Base-by-base conservation (phyloP, 2,329 filamentous ascomycete species). In the Phialemoniopsis sp. region DNA sequence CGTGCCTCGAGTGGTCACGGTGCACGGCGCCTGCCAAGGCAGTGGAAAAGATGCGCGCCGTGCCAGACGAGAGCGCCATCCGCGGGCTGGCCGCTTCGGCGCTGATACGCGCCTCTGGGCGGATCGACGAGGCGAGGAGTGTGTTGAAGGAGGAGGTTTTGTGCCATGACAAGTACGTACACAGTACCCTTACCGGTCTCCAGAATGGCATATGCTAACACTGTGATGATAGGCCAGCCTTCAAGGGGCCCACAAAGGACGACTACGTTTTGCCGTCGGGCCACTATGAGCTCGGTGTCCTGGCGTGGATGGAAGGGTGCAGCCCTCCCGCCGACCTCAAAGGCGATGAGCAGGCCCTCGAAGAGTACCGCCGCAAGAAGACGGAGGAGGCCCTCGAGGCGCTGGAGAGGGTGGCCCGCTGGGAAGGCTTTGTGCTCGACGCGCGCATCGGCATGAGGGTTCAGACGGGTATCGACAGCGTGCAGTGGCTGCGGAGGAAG, bases 241-340 rank as follows among this genome's bases (percentile, higher is more conserved):
- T 82, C 57, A 82, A 76, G 46, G 82, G 82, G 3, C 52, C 67
- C 1, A 68, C 75, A 3, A 80, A 73, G 41, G 85, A 90, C 42
- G 82, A 85, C 51, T 90, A 86, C 67, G 70, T 80, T 9, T 68
- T 76, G 7, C 87, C 91, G 0, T 79, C 82, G 1, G 89, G 86
- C 2, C 73, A 88, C 48, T 96, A 96, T 60, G 93, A 98, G 63
- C 79, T 93, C 68, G 89, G 82, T 0, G 88, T 86, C 8, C 79
- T 87, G 39, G 68, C 83, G 2, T 98, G 91, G 90, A 72, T 76
- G 41, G 85, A 91, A 52, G 72, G 69, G 38, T 72, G 66, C 49
- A 56, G 63, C 21, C 60, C 67, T 1, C 56, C 54, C 4, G 43
- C 46, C 1, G 46, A 49, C 6, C 21, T 26, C 21, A 6, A 38